Evolutionary conservation across 2,329 filamentous ascomycete species (phyloP), one percentile per base, ranked within the genome.

Genomic region (Fusarium tricinctum): DNA sequence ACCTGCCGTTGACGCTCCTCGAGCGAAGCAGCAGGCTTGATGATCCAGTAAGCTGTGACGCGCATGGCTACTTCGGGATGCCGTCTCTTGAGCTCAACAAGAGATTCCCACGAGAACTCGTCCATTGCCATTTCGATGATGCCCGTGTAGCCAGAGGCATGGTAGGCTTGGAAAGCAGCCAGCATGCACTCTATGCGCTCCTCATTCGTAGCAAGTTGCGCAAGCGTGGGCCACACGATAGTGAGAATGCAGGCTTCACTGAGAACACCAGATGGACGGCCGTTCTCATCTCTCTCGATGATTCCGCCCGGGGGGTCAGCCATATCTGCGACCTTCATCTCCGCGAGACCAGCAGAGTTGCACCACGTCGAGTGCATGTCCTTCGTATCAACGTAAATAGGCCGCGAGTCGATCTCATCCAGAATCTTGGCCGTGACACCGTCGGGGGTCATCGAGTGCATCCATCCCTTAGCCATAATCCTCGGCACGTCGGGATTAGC

Each of bases 121-220:
- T 88, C 86, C 86, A 88, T 88, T 44, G 86, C 86, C 86, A 88
- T 88, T 52, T 88, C 86, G 9, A 87, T 79, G 39, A 86, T 80
- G 3, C 86, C 85, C 0, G 85, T 88, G 69, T 85, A 87, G 2
- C 86, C 86, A 2, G 81, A 83, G 0, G 80, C 75, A 63, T 83
- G 83, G 68, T 87, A 88, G 1, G 83, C 80, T 4, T 79, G 70
- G 23, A 88, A 80, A 0, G 85, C 86, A 0, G 82, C 82, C 19
- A 76, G 75, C 62, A 88, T 80, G 5, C 82, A 81, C 7, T 80
- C 79, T 51, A 83, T 81, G 35, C 82, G 82, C 46, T 88, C 84
- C 23, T 83, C 77, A 33, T 82, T 77, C 4, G 82, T 80, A 0
- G 85, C 78, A 2, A 85, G 81, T 5, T 78, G 74, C 2, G 84